Conservation (phyloP, 345 rosid species). For the Passiflora organensis region DNA sequence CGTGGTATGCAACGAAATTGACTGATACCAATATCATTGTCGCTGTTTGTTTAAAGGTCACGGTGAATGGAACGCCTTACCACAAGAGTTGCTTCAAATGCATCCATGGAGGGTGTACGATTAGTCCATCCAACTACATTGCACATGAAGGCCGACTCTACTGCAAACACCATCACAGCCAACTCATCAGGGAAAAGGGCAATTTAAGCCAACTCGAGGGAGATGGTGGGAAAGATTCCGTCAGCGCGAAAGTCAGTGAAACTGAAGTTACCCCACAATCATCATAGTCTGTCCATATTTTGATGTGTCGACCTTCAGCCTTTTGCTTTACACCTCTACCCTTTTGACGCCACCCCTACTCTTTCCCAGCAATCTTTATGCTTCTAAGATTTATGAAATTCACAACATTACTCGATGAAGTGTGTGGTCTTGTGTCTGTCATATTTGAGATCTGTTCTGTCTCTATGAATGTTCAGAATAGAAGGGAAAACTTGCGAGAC, state of each 20-base stretch:
- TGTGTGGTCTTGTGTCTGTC: slow-evolving; percentile 24
- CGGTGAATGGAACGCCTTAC: slow-evolving; percentile 91
- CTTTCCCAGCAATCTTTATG: slow-evolving; percentile 10
- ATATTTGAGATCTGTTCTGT: slow-evolving; percentile 11
- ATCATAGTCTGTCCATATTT: slow-evolving; percentile 12
- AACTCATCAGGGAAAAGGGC: slow-evolving; percentile 90
- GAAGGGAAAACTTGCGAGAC: not conserved
- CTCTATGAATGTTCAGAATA: not conserved
- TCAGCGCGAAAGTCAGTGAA: slow-evolving; percentile 24
- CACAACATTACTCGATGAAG: slow-evolving; percentile 16
- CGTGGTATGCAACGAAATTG: not conserved
- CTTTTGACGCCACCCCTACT: not conserved
- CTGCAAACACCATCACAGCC: slow-evolving; percentile 95
- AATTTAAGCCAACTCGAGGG: slow-evolving; percentile 96
- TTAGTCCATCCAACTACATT: slow-evolving; percentile 89
- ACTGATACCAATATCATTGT: not conserved
- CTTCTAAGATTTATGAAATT: slow-evolving; percentile 8
- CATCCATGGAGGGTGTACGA: slow-evolving; percentile 90
- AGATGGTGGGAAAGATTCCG: slow-evolving; percentile 38
- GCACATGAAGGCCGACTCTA: slow-evolving; percentile 95
- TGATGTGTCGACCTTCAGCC: not conserved
- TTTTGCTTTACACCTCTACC: slow-evolving; percentile 4
- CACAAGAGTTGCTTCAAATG: slow-evolving; percentile 99
- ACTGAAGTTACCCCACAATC: slow-evolving; percentile 29
- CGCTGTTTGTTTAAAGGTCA: slow-evolving; percentile 46